Conservation (phyloP, 225 moss, liverwort and hornwort species). For the Sphagnum contortum region DNA sequence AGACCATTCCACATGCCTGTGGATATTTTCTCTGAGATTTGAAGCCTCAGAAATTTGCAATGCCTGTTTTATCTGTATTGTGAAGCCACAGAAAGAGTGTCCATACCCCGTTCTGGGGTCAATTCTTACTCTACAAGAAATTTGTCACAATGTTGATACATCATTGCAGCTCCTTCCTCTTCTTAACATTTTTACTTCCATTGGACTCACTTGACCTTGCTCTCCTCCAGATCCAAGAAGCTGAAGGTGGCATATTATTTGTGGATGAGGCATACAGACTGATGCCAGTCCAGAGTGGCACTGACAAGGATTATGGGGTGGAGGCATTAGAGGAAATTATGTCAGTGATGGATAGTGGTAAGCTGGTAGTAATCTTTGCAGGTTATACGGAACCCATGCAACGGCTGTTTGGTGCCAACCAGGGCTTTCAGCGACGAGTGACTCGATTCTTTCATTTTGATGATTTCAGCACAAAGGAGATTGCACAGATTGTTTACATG, state of each 20-base stretch:
- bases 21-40: no score
- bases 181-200: no score
- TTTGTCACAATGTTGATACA: no score
- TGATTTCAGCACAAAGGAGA: constrained; percentile 13
- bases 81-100: no score
- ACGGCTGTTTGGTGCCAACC: constrained; percentile 16
- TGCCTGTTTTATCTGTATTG: no score
- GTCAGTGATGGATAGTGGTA: constrained; percentile 19
- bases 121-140: no score
- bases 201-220: neutral
- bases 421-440: constrained; percentile 20
- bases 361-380: constrained; percentile 20
- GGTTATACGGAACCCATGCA: constrained; percentile 21
- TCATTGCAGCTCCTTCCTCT: no score
- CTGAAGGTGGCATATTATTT: constrained; percentile 21
- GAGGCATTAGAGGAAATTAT: constrained; percentile 26
- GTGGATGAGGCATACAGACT: constrained; percentile 27
- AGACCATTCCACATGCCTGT: no score
- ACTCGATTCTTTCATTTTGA: constrained; percentile 15
- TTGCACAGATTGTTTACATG: constrained; percentile 19
- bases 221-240: constrained; percentile 17
- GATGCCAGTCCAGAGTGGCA: constrained; percentile 12
- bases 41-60: no score
- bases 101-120: no score
- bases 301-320: constrained; percentile 14